Evolutionary conservation across 306 rosid species (phyloP), one percentile per base, ranked within the genome.

Genomic region (Canavalia gladiata): DNA sequence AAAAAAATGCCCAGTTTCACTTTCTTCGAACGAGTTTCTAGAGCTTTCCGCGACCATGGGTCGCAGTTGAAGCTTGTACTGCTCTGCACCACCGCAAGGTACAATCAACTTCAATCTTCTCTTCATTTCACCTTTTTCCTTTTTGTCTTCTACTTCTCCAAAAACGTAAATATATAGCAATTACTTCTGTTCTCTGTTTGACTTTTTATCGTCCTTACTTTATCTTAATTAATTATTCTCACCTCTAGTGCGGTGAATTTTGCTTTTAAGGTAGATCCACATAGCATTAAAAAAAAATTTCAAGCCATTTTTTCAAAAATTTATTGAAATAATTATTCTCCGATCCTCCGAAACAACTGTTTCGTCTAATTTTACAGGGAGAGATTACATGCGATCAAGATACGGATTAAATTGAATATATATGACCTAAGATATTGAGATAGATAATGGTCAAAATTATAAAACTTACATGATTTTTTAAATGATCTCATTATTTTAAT

Each of bases 31-130:
- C 89, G 88, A 56, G 69, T 90, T 66, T 91, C 95, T 54, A 83
- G 43, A 71, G 76, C 84, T 28, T 88, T 88, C 81, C 91, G 71
- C 41, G 90, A 86, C 33, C 28, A 91, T 50, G 89, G 93, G 12
- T 87, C 91, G 3, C 82, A 89, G 6, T 77, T 93, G 18, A 90
- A 91, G 91, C 62, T 93, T 47, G 89, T 95, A 0, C 72, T 93
- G 5, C 89, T 95, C 85, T 82, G 92, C 90, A 84, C 87, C 69
- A 87, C 99, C 86, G 86, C 92, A 10, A 88, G 99, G 99, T 95
- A 87, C 8, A 1, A 45, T 68, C 37, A 29, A n/a, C 78, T 50
- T 58, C 82, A 29, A 13, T 25, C 18, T 52, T 66, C 46, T 12
- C 4, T 67, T 75, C 6, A 7, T 41, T 66, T 50, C 46, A 13